phyloP scores from a whole-genome alignment of 2,329 filamentous ascomycete species.

The Cladosporium sp. region DNA sequence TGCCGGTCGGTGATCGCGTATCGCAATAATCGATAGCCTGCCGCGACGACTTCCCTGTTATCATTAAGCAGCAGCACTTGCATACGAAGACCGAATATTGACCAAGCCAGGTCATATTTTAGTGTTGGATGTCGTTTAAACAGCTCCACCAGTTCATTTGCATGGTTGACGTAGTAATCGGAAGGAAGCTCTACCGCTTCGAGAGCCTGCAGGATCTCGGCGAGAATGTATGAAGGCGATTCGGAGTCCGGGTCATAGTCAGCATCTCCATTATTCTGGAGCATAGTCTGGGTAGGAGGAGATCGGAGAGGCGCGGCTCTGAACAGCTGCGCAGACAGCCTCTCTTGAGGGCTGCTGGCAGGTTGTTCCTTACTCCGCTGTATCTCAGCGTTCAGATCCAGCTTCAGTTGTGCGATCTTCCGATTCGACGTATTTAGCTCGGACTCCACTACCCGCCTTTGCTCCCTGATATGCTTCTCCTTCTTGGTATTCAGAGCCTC shows the following conservation, averaged over 20 bases:
- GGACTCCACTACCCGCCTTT: constrained; percentile 55
- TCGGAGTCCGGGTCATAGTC: constrained; percentile 65
- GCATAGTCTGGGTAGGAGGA: constrained; percentile 37
- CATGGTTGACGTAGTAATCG: constrained; percentile 90
- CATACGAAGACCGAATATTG: constrained; percentile 85
- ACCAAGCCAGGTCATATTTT: constrained; percentile 96
- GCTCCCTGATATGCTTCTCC: constrained; percentile 82
- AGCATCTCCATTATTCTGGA: constrained; percentile 38
- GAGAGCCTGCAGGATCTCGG: constrained; percentile 83
- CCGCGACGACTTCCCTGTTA: constrained; percentile 89
- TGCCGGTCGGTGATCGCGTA: constrained; percentile 90
- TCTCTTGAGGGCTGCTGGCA: constrained; percentile 37
- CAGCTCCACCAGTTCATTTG: constrained; percentile 90
- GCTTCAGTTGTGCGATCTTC: constrained; percentile 55
- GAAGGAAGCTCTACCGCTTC: constrained; percentile 82
- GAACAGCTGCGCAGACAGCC: constrained; percentile 51
- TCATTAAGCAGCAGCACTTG: constrained; percentile 95
- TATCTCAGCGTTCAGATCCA: constrained; percentile 55
- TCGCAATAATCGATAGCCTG: constrained; percentile 86
- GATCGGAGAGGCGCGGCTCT: constrained; percentile 50
- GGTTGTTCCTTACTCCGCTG: constrained; percentile 51
- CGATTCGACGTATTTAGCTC: constrained; percentile 85
- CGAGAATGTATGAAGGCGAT: constrained; percentile 84
- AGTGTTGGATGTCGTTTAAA: constrained; percentile 88
- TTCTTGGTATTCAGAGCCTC: constrained; percentile 93